Evolutionary conservation across 768 basidiomycete species (phyloP).

Genomic region (Amanita rimosa): DNA sequence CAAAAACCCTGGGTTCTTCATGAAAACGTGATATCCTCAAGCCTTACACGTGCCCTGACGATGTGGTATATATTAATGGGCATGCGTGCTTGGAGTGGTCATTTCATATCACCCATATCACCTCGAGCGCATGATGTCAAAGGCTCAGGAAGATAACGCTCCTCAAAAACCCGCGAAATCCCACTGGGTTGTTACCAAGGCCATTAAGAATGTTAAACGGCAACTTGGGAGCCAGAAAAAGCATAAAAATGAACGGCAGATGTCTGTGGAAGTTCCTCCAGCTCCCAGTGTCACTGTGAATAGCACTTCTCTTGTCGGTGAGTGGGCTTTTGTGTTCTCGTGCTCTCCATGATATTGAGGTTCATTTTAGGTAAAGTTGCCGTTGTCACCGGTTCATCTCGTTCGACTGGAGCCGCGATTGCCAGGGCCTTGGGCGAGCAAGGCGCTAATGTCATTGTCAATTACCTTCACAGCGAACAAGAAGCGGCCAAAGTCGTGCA

Average conservation of each 20-base stretch:
- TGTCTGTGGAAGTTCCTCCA: neutral
- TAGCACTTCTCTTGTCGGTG: conserved; percentile 2
- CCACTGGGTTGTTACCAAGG: neutral
- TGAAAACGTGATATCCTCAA: neutral
- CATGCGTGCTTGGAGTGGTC: neutral
- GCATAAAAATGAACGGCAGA: neutral
- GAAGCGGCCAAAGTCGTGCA: conserved; percentile 37
- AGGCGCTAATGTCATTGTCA: conserved; percentile 48
- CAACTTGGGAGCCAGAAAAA: neutral
- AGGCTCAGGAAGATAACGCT: neutral
- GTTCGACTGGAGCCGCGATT: conserved; percentile 47
- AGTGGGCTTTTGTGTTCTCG: neutral
- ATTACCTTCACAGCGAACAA: conserved; percentile 31
- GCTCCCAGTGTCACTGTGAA: conserved; percentile 4
- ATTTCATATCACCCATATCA: neutral
- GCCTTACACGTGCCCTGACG: neutral
- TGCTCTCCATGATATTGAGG: neutral
- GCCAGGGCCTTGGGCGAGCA: conserved; percentile 40
- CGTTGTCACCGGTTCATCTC: conserved; percentile 52
- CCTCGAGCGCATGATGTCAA: neutral
- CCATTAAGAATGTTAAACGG: conserved; percentile 1
- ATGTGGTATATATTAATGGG: neutral
- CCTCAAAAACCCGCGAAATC: neutral
- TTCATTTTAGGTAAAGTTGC: conserved; percentile 34
- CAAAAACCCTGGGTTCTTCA: neutral